These are phyloP conservation scores for Backusella mclennaniae DNA, from an alignment of 192 early-diverging fungal species.

Conservation along the genomic window DNA sequence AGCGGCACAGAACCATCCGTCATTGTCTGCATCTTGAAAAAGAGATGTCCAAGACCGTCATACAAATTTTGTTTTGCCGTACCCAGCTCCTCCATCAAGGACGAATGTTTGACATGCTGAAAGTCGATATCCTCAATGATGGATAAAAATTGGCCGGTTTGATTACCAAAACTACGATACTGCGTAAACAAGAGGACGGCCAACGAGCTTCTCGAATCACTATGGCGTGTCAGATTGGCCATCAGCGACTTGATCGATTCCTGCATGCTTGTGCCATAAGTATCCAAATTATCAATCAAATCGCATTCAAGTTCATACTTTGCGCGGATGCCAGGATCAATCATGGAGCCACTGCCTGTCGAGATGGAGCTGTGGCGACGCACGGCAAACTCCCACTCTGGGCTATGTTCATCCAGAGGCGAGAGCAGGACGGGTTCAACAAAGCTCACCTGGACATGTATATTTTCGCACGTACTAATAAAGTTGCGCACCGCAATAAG, in stretches of 20 bases:
- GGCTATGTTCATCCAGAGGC: neutral
- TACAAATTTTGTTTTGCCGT: neutral
- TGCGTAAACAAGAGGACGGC: constrained; percentile 16
- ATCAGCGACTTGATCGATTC: constrained; percentile 18
- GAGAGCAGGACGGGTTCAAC: constrained; percentile 17
- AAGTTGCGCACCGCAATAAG: constrained; percentile 66
- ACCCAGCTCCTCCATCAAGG: neutral
- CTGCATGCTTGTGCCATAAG: constrained; percentile 18
- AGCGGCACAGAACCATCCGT: neutral
- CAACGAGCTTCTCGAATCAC: constrained; percentile 1
- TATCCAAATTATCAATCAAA: constrained; percentile 21
- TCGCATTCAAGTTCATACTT: constrained; percentile 27
- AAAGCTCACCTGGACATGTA: constrained; percentile 33
- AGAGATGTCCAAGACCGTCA: constrained; percentile 14
- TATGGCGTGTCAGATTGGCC: neutral
- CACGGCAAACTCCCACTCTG: neutral
- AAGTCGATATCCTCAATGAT: constrained; percentile 26
- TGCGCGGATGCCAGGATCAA: neutral
- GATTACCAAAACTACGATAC: constrained; percentile 16
- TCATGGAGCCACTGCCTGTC: neutral
- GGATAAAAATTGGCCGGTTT: constrained; percentile 14
- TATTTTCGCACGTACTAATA: constrained; percentile 37
- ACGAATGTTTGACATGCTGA: neutral
- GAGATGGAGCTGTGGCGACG: neutral
- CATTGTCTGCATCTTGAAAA: constrained; percentile 26